A percentile compares a stretch with the other conserved stretches of the same genome.
phyloP scores from a whole-genome alignment of 176 grass and related monocot species.

The Carex pumila region DNA sequence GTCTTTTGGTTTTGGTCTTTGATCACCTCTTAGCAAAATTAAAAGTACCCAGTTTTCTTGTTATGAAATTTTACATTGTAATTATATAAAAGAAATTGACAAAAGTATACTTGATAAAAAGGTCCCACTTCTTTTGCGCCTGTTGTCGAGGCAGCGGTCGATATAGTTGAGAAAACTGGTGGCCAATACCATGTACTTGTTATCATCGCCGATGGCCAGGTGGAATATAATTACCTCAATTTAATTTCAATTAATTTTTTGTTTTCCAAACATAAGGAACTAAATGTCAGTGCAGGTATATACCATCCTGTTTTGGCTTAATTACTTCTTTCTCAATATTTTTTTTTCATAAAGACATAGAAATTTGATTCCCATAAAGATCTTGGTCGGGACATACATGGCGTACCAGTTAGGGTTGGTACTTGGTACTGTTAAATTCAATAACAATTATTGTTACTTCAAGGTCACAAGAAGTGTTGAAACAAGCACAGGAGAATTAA shows the following conservation, averaged over 20 bases:
- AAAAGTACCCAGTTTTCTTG: background rate
- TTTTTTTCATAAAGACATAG: background rate
- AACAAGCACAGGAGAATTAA: conserved; percentile 45
- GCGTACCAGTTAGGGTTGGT: background rate
- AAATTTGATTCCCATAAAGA: background rate
- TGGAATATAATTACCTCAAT: conserved; percentile 5
- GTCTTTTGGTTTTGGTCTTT: background rate
- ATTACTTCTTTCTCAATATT: background rate
- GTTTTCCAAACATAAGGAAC: background rate
- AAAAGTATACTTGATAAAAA: conserved; percentile 6
- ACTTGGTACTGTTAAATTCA: background rate
- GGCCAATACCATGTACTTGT: conserved; percentile 94
- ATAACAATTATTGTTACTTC: background rate
- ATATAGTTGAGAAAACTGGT: conserved; percentile 64
- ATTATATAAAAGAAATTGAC: background rate
- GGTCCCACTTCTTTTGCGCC: conserved; percentile 88
- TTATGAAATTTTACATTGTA: background rate
- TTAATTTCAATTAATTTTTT: background rate
- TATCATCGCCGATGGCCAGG: conserved; percentile 90
- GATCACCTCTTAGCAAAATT: background rate
- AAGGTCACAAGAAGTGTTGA: conserved; percentile 81
- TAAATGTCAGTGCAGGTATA: background rate
- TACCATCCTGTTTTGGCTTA: background rate
- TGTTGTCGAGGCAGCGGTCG: conserved; percentile 74
- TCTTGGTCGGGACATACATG: background rate